Conservation (phyloP, 177 flowering plant genomes). For the Vitis hybrid region DNA sequence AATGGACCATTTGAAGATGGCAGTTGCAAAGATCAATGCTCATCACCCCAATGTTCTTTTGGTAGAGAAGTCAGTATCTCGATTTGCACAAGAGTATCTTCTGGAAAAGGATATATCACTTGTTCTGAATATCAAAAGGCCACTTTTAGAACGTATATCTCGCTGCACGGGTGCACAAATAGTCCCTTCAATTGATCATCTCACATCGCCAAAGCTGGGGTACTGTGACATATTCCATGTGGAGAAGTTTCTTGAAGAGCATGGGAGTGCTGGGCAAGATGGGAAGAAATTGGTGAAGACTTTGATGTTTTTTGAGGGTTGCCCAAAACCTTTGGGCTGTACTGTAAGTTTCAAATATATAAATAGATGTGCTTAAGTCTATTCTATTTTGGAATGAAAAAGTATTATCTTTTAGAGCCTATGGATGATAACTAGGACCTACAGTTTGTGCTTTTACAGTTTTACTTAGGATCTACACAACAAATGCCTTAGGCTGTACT, state of each 20-base stretch:
- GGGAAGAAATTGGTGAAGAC: conserved; percentile 81
- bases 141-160: conserved; percentile 90
- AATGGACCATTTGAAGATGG: conserved; percentile 97
- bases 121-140: conserved; percentile 81
- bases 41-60: conserved; percentile 80
- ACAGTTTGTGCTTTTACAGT: neutral
- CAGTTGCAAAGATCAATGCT: conserved; percentile 82
- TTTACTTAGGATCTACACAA: neutral
- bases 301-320: conserved; percentile 92
- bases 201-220: conserved; percentile 77
- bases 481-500: neutral
- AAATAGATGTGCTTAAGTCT: neutral
- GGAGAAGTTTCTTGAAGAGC: conserved; percentile 74
- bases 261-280: conserved; percentile 76
- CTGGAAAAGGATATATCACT: conserved; percentile 86
- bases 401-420: neutral
- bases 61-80: conserved; percentile 94
- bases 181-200: conserved; percentile 84
- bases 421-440: neutral
- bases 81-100: conserved; percentile 86
- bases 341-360: conserved; percentile 60
- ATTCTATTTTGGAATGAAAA: neutral
- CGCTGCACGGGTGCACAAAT: conserved; percentile 92
- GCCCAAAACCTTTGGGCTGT: conserved; percentile 91
- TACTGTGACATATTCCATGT: conserved; percentile 78